Base-by-base conservation (phyloP, 306 rosid species). In the Pyrus betulifolia region DNA sequence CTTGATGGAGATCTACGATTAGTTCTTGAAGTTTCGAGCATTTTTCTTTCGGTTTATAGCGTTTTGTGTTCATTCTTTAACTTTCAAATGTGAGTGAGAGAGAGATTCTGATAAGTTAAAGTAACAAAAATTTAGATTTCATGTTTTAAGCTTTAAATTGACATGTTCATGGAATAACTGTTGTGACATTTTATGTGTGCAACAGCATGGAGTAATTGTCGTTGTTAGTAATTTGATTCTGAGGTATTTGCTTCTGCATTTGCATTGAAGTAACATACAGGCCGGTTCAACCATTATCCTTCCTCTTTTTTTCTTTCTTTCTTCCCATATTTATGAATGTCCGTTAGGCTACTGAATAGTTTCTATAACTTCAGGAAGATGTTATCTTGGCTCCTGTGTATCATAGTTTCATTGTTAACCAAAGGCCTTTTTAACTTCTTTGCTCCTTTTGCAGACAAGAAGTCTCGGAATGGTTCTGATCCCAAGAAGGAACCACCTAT, bases 401-500 rank as follows among this genome's bases (percentile, higher is more conserved):
- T 58, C 78, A 31, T 69, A 38, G 52, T 60, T 42, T 74, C 75
- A 25, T 72, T 40, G 45, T 79, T 57, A 23, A 19, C 62, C 74
- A 54, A 22, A 28, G 11, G 38, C 59, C 33, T 27, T 63, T 45
- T 54, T 55, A 59, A 70, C 2, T 21, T 54, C 44, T 49, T 22
- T 70, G 68, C 72, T 61, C 60, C 70, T 68, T 70, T 28, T 69
- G 64, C 68, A 96, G 99, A 96, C 35, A 96, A 92, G 87, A 96
- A 89, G 77, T 86, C 91, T 6, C 81, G 83, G 46, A 76, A 80
- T 83, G 88, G 85, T 69, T 71, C 90, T 17, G 98, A 91, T 76
- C 76, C 88, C 62, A 96, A 92, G 87, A 95, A 90, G 90, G 99
- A 96, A 74, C 42, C 84, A 12, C 72, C 86, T 0, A 74, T 87